phyloP scores from a whole-genome alignment of 208 protist species.

The Trypanosoma lewisi region DNA sequence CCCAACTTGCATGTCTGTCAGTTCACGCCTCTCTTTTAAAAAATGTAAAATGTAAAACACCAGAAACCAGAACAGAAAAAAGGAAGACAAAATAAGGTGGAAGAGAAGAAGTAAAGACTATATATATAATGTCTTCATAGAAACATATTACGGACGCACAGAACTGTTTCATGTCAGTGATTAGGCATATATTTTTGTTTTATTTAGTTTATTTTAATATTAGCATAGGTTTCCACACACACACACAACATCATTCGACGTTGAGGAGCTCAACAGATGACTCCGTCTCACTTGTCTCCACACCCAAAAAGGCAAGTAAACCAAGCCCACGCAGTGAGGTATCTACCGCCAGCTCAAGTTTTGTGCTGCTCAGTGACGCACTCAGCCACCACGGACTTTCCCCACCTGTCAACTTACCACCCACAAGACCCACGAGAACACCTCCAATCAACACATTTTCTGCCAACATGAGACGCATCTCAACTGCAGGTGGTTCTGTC shows the following conservation, averaged over 20 bases:
- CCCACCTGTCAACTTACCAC: slow-evolving; percentile 14
- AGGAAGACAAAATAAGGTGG: background rate
- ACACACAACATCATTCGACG: background rate
- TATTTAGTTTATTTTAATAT: too few relatives aligned
- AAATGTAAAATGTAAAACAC: background rate
- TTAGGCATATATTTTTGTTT: too few relatives aligned
- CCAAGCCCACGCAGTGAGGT: slow-evolving; percentile 74
- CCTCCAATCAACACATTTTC: slow-evolving; percentile 57
- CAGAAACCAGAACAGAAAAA: background rate
- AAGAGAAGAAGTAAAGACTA: background rate
- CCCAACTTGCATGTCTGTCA: slow-evolving; percentile 73
- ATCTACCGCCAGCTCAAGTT: slow-evolving; percentile 85
- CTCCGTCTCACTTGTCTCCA: slow-evolving; percentile 24
- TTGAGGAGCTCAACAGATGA: background rate
- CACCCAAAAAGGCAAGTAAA: slow-evolving; percentile 68
- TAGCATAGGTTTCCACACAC: too few relatives aligned
- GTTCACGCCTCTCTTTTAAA: background rate
- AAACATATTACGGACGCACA: background rate
- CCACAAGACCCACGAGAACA: slow-evolving; percentile 53
- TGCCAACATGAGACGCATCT: slow-evolving; percentile 32
- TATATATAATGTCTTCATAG: background rate
- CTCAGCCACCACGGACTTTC: slow-evolving; percentile 72
- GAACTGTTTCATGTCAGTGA: background rate
- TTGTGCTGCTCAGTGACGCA: slow-evolving; percentile 73
- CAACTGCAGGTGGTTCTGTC: slow-evolving; percentile 16